Evolutionary conservation across 192 early-diverging fungal genomes (phyloP), one percentile per base, ranked within the genome.

Genomic region (Coemansia pectinata): DNA sequence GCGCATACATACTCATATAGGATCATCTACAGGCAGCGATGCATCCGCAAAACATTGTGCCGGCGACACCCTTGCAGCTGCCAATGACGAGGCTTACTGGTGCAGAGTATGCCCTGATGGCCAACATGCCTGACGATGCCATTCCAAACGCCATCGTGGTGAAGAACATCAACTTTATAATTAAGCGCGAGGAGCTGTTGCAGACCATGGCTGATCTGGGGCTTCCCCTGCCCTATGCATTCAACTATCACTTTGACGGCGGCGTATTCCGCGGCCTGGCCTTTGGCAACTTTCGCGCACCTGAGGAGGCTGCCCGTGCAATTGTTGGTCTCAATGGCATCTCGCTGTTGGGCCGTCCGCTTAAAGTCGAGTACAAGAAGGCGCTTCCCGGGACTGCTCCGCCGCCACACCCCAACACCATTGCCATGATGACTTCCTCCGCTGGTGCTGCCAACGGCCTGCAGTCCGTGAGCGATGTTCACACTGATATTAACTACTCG

Each of bases 211-310:
- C 86, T 52, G 78, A 80, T 62, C 85, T 90, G 45, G 88, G 88
- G 23, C 88, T 91, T 61, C 91, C 91, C 27, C 78, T 85, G 67
- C 90, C 91, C 14, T 91, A 91, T 75, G 91, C 91, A 23, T 90
- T 93, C 77, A 93, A 93, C 77, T 93, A 93, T 68, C 91, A 93
- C 69, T 93, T 90, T 73, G 91, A 93, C 72, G 89, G 89, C 61
- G 86, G 90, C 39, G 82, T 91, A 45, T 93, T 93, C 84, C 88
- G 91, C 67, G 91, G 91, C 7, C 74, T 93, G 63, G 90, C 90
- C 5, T 93, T 93, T 86, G 91, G 91, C 33, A 93, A 93, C 74
- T 93, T 91, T 63, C 85, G 90, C 27, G 90, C 89, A 0, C 87
- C 90, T 21, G 88, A 93, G 69, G 91, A 93, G 75, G 88, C 91